Conservation (phyloP, 1,139 yeast genomes). For the Kazachstania sp. region DNA sequence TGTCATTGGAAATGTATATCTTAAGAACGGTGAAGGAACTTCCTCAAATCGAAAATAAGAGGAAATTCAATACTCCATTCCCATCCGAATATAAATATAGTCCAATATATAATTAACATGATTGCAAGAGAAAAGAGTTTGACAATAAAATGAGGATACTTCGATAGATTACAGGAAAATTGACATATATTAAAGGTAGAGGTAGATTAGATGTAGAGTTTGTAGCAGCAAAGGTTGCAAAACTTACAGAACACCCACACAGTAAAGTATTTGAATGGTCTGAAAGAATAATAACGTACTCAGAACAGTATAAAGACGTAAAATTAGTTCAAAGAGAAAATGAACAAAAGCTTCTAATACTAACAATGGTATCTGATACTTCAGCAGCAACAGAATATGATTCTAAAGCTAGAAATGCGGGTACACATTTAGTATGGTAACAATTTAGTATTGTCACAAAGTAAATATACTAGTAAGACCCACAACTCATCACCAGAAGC, state of each 20-base stretch:
- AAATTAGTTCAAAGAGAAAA: not conserved
- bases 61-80: too few relatives aligned
- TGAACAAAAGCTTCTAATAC: not conserved
- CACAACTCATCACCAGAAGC: too few relatives aligned
- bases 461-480: too few relatives aligned
- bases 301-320: not conserved
- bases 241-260: conserved; percentile 4
- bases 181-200: conserved; percentile 4
- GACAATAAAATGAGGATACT: not conserved
- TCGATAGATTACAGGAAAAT: conserved; percentile 2
- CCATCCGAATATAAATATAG: too few relatives aligned
- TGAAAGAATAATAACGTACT: conserved; percentile 1
- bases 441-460: too few relatives aligned
- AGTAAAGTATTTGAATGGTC: not conserved
- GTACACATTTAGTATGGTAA: not conserved
- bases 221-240: conserved; percentile 3
- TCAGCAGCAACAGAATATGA: not conserved
- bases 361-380: not conserved
- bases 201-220: conserved; percentile 3
- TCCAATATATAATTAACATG: too few relatives aligned
- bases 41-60: too few relatives aligned
- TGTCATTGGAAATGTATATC: too few relatives aligned
- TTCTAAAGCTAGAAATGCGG: not conserved
- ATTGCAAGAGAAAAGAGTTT: too few relatives aligned
- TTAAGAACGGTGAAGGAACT: too few relatives aligned